These are phyloP conservation scores for Kickxella alabastrina DNA, from an alignment of 192 early-diverging fungal genomes.

Conservation along the genomic window DNA sequence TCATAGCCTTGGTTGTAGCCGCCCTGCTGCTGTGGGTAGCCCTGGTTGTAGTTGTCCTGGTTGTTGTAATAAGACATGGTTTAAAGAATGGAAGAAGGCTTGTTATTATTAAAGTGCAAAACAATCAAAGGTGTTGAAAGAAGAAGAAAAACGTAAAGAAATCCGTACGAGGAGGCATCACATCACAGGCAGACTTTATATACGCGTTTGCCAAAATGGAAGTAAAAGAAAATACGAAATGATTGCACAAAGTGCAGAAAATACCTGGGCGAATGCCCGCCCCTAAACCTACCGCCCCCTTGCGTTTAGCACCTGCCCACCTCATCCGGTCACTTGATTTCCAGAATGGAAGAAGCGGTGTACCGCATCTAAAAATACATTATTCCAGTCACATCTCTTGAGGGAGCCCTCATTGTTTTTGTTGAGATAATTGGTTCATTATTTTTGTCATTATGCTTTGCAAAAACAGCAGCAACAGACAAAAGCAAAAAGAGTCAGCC, in stretches of 20 bases:
- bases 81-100: not conserved
- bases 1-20: conserved; percentile 12
- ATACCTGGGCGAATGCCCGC: no score
- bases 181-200: not conserved
- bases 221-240: not conserved
- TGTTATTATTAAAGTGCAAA: not conserved
- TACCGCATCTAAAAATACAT: no score
- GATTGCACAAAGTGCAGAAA: no score
- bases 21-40: conserved; percentile 12
- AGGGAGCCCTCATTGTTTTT: no score
- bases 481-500: not conserved
- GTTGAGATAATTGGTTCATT: no score
- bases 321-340: no score
- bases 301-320: no score
- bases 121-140: not conserved
- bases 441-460: no score
- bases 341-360: no score
- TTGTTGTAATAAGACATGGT: conserved; percentile 1
- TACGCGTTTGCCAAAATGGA: not conserved
- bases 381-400: no score
- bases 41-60: conserved; percentile 8
- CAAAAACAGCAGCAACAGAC: not conserved
- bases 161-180: no score
- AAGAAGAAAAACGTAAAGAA: conserved; percentile 1
- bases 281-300: no score